These are phyloP conservation scores for Microdochium bolleyi DNA, from an alignment of 2,329 filamentous ascomycete species.

Conservation along the genomic window DNA sequence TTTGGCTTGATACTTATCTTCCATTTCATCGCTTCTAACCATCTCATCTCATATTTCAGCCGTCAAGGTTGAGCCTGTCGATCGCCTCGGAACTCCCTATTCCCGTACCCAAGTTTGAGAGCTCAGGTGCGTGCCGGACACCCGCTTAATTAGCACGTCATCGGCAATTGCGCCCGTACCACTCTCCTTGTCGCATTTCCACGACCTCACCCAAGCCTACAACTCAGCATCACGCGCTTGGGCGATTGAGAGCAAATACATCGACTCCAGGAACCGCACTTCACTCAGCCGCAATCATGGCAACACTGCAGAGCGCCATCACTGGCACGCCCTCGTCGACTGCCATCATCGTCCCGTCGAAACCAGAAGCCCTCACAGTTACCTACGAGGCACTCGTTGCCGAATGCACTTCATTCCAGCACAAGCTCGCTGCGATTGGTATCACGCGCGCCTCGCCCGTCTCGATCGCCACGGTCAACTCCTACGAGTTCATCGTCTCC, in stretches of 20 bases:
- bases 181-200: neutral
- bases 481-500: constrained; percentile 79
- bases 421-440: constrained; percentile 68
- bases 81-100: too few relatives aligned
- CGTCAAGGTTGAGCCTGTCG: too few relatives aligned
- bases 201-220: too few relatives aligned
- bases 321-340: constrained; percentile 33
- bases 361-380: constrained; percentile 52
- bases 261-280: constrained; percentile 1
- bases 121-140: neutral
- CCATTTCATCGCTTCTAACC: too few relatives aligned
- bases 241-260: neutral
- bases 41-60: too few relatives aligned
- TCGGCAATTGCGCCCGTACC: constrained; percentile 3
- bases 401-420: constrained; percentile 65
- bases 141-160: constrained; percentile 6
- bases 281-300: constrained; percentile 9
- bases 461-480: constrained; percentile 77
- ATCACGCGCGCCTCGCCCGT: constrained; percentile 63
- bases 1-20: too few relatives aligned
- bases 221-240: too few relatives aligned
- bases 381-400: constrained; percentile 60
- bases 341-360: constrained; percentile 68
- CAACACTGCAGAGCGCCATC: constrained; percentile 43
- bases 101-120: neutral